Percentiles rank a stretch among this genome's conserved stretches.
Conservation (phyloP, 2,329 filamentous ascomycete genomes). For the Fusarium sp. region DNA sequence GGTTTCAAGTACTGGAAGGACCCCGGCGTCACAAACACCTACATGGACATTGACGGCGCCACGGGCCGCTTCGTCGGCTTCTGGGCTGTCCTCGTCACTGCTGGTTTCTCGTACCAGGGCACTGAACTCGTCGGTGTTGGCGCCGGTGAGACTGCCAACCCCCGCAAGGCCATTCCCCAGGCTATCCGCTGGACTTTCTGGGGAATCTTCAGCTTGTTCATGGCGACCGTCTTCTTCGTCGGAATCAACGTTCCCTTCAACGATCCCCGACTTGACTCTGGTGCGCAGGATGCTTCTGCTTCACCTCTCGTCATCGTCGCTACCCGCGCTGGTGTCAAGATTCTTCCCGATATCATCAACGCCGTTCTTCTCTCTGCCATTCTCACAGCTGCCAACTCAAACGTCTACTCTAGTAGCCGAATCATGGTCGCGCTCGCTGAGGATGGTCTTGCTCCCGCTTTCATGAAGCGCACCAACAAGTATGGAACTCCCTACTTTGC, state of each 20-base stretch:
- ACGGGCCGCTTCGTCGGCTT: slow-evolving; percentile 73
- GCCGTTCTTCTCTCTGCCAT: slow-evolving; percentile 81
- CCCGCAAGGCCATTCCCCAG: slow-evolving; percentile 74
- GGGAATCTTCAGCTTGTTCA: slow-evolving; percentile 76
- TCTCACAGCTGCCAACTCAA: slow-evolving; percentile 80
- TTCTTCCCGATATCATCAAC: slow-evolving; percentile 77
- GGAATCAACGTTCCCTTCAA: slow-evolving; percentile 75
- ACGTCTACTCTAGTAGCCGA: slow-evolving; percentile 77
- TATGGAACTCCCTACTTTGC: slow-evolving; percentile 70
- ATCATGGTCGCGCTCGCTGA: slow-evolving; percentile 73
- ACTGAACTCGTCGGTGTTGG: slow-evolving; percentile 80
- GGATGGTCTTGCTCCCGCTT: slow-evolving; percentile 68
- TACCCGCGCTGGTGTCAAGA: slow-evolving; percentile 68
- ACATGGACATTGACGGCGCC: slow-evolving; percentile 60
- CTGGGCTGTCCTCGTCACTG: slow-evolving; percentile 74
- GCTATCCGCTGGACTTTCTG: slow-evolving; percentile 81
- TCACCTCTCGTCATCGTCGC: slow-evolving; percentile 72
- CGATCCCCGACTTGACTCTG: slow-evolving; percentile 61
- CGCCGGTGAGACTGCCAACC: slow-evolving; percentile 80
- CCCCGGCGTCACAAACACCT: slow-evolving; percentile 73
- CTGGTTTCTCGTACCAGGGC: slow-evolving; percentile 76
- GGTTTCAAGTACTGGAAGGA: slow-evolving; percentile 77
- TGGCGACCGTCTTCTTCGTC: slow-evolving; percentile 73
- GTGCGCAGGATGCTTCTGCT: slow-evolving; percentile 66
- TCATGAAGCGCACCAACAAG: slow-evolving; percentile 68